Evolutionary conservation across 345 rosid species (phyloP), one percentile per base, ranked within the genome.

Genomic region (Moricandia arvensis): DNA sequence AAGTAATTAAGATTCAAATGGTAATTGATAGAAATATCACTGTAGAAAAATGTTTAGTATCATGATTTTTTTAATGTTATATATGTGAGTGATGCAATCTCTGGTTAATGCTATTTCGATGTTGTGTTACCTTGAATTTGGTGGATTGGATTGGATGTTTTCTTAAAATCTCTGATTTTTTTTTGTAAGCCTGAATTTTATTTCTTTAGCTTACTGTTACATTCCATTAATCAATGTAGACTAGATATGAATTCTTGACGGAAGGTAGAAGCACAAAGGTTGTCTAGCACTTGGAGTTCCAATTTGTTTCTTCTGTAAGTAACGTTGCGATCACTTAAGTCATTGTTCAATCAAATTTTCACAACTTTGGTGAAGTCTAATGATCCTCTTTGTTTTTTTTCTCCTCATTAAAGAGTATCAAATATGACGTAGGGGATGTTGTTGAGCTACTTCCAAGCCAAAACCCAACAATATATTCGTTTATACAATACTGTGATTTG

Each of bases 231-330:
- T n/a, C n/a, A 57, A 16, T 81, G 70, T 55, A 90, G 98, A 79
- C 83, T 35, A 87, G 82, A 75, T 91, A 88, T 73, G 79, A 82
- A 63, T 79, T 77, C 21, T 79, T 91, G 89, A 83, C 93, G 66
- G 86, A 79, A 66, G 77, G 47, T 65, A 88, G 82, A 61, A 71
- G 83, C 66, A 89, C 87, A 75, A 94, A 88, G 83, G 97, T 89
- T 83, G 97, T 94, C 67, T 91, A 83, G 41, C 97, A 90, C 81
- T 89, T 94, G 33, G 99, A 90, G 80, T 90, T 94, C 79, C 93
- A 94, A 41, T 91, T 82, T 82, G 80, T 76, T 81, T 85, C 93
- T 61, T 43, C 82, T 5, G 99, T 91, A 79, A 87, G 93, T 82
- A 43, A 69, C 38, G 76, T 77, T 68, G 7, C 43, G 9, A 21